A percentile compares a stretch with the other conserved stretches of the same genome.
Conservation (phyloP, 176 grass and related monocot genomes). For the Cenchrus fungigraminus region DNA sequence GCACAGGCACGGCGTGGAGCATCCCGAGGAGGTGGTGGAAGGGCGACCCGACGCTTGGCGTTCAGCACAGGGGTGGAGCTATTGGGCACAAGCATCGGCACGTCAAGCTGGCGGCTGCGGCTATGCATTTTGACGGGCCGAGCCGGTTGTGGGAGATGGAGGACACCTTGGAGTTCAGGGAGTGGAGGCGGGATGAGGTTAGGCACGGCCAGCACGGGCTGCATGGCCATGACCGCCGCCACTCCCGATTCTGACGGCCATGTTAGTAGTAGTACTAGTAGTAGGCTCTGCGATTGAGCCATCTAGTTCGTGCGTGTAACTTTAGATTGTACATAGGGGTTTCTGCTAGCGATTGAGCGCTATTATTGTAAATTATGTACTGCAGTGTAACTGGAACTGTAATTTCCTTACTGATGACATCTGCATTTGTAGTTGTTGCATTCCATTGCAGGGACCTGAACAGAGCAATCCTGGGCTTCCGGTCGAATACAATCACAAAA, state of each 20-base stretch:
- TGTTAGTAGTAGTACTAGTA: no score
- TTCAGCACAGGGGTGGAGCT: neutral
- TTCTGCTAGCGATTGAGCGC: no score
- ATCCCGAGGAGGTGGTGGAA: neutral
- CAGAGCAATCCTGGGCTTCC: no score
- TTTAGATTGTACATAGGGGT: no score
- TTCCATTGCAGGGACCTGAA: no score
- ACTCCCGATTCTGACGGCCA: neutral
- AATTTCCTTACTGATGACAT: no score
- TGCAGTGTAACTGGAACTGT: no score
- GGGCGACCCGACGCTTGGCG: neutral
- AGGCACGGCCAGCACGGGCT: neutral
- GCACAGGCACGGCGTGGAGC: conserved; percentile 21
- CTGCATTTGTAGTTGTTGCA: no score
- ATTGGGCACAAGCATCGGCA: neutral
- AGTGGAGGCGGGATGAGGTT: neutral
- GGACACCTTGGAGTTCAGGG: neutral
- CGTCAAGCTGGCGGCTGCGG: neutral
- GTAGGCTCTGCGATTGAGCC: no score
- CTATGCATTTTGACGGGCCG: neutral
- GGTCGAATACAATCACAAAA: no score
- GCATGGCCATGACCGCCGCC: neutral
- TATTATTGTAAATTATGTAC: no score
- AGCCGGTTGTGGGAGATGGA: neutral
- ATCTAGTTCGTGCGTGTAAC: no score